Conservation (phyloP, 305 asterid species). For the Plantago rigida region DNA sequence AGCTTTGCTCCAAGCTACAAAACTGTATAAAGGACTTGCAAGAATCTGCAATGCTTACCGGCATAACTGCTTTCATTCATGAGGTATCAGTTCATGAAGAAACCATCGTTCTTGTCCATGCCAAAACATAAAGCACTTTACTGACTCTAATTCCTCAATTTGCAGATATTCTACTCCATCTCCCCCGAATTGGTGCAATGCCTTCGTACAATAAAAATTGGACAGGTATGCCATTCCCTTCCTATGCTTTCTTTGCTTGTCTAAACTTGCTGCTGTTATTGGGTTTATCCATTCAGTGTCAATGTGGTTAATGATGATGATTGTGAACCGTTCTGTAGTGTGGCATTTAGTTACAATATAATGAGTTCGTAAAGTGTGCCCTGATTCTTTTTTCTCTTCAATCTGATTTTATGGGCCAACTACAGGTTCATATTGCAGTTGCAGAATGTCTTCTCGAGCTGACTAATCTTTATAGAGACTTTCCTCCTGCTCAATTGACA, state of each 20-base stretch:
- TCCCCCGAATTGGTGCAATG: slow-evolving; percentile 65
- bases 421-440: slow-evolving; percentile 82
- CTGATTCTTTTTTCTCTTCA: not conserved
- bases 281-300: slow-evolving; percentile 3
- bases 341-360: not conserved
- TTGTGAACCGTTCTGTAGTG: not conserved
- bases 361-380: not conserved
- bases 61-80: slow-evolving; percentile 35
- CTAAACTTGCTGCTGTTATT: slow-evolving; percentile 1
- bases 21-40: slow-evolving; percentile 25
- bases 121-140: slow-evolving; percentile 11
- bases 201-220: slow-evolving; percentile 52
- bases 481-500: slow-evolving; percentile 27
- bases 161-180: slow-evolving; percentile 53
- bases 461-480: slow-evolving; percentile 35
- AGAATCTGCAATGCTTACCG: slow-evolving; percentile 33
- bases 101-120: slow-evolving; percentile 14
- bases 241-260: slow-evolving; percentile 16
- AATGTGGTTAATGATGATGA: not conserved
- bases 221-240: slow-evolving; percentile 3
- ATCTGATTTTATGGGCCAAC: slow-evolving; percentile 10
- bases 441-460: slow-evolving; percentile 70
- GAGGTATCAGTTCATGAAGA: slow-evolving; percentile 41
- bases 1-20: slow-evolving; percentile 59
- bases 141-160: slow-evolving; percentile 26